Base-by-base conservation (phyloP, 2,329 filamentous ascomycete genomes). In the Coniochaeta ligniaria region DNA sequence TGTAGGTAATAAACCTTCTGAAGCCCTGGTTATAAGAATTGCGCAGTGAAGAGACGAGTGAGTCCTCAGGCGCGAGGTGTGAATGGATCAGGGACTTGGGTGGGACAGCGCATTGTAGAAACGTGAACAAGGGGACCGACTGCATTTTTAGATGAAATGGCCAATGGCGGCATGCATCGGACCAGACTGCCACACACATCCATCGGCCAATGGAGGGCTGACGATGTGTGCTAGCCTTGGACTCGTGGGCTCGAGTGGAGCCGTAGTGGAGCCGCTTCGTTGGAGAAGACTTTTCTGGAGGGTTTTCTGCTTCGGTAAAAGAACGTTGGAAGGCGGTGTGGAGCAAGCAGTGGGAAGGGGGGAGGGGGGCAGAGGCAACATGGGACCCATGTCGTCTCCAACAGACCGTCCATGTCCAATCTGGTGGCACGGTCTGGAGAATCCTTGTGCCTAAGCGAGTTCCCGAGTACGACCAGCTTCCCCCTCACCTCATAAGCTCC, bases 121-220 rank as follows among this genome's bases (percentile, higher is more conserved):
- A 78, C 72, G 76, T 77, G 78, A 79, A 75, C 78, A 73, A 78
- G 78, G 70, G 65, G 67, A 66, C 64, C 6, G 66, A 69, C 73
- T 74, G 75, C 73, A 75, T 76, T 75, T 75, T 76, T 74, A 75
- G 74, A 83, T 82, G 76, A 78, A 76, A 71, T 73, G 74, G 66
- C 80, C 80, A 83, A 83, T 83, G 73, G 75, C 69, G 68, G 70
- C 62, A 63, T 60, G 55, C 63, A 58, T 68, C 54, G 28, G 6
- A 12, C 63, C 58, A 62, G 72, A 71, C 71, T 72, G 73, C 74
- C 73, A 74, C 75, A 35, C 63, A 66, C 71, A 75, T 73, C 73
- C 69, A 69, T 73, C 79, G 75, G 78, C 81, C 76, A 82, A 83
- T 80, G 67, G 71, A 75, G 78, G 71, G 78, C 72, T 71, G 67